These are phyloP conservation scores for Ricinus communis DNA, from an alignment of 345 rosid species.

Conservation along the genomic window DNA sequence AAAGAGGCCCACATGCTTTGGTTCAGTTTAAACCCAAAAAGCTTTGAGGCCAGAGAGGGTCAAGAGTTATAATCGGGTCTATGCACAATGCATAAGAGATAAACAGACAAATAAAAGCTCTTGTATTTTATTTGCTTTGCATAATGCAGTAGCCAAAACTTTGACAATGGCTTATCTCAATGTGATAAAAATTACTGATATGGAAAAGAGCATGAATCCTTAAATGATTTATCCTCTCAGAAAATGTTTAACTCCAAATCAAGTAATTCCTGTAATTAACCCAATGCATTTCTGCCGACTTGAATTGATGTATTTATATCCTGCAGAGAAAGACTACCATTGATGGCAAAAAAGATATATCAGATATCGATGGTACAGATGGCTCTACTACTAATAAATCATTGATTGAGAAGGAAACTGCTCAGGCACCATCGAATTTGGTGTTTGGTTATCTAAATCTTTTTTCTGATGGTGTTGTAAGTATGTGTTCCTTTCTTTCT, in stretches of 20 bases:
- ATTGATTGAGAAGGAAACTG: constrained; percentile 36
- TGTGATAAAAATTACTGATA: not conserved
- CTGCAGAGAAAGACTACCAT: constrained; percentile 62
- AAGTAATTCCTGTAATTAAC: no score
- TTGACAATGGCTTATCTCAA: not conserved
- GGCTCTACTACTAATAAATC: constrained; percentile 33
- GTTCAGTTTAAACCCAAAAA: not conserved
- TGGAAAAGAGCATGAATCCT: not conserved
- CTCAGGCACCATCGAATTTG: constrained; percentile 56
- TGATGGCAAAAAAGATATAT: constrained; percentile 37
- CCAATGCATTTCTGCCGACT: not conserved
- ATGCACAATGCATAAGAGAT: not conserved
- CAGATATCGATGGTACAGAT: constrained; percentile 36
- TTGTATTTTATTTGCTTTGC: not conserved
- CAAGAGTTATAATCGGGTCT: constrained; percentile 1
- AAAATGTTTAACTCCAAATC: not conserved
- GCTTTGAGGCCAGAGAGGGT: not conserved
- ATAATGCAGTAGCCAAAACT: not conserved
- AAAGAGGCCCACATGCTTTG: not conserved
- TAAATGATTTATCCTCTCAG: not conserved
- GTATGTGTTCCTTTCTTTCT: constrained; percentile 39
- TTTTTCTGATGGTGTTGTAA: constrained; percentile 98
- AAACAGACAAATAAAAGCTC: no score
- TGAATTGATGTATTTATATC: constrained; percentile 14
- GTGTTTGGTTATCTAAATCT: constrained; percentile 98